phyloP scores from a whole-genome alignment of 2,329 filamentous ascomycete genomes.

The Achaetomium macrosporum region DNA sequence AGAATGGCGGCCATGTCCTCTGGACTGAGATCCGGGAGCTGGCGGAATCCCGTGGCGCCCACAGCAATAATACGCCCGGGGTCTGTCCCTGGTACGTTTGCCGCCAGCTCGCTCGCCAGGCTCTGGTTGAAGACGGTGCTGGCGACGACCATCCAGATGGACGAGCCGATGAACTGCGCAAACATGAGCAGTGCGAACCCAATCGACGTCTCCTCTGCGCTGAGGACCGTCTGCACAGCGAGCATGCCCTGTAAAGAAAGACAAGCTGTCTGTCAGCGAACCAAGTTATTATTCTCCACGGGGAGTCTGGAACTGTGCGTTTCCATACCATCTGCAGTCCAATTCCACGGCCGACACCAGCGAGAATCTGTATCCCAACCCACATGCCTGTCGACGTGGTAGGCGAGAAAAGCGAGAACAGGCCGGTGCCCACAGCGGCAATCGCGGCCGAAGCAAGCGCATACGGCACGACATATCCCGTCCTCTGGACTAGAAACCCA shows the following conservation, averaged over 20 bases:
- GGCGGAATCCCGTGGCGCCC: neutral
- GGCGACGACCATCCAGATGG: neutral
- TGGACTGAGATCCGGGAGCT: neutral
- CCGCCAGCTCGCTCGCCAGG: neutral
- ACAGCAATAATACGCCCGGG: neutral
- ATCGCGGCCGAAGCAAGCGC: neutral
- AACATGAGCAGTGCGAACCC: neutral
- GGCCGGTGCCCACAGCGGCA: neutral
- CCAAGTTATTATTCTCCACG: no score
- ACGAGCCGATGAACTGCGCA: neutral
- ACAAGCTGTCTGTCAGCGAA: no score
- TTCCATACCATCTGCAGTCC: neutral
- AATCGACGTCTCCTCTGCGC: neutral
- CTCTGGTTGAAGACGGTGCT: neutral
- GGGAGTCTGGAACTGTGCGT: no score
- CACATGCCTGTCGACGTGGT: neutral
- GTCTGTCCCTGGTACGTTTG: neutral
- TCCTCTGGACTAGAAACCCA: neutral
- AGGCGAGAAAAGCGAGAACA: neutral
- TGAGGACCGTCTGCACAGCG: neutral
- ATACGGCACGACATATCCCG: neutral
- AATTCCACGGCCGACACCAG: neutral
- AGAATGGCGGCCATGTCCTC: neutral
- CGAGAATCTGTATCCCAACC: constrained; percentile 1
- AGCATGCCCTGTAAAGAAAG: neutral